phyloP scores from a whole-genome alignment of 179 eudicot genomes.

The Silene noctiflora region DNA sequence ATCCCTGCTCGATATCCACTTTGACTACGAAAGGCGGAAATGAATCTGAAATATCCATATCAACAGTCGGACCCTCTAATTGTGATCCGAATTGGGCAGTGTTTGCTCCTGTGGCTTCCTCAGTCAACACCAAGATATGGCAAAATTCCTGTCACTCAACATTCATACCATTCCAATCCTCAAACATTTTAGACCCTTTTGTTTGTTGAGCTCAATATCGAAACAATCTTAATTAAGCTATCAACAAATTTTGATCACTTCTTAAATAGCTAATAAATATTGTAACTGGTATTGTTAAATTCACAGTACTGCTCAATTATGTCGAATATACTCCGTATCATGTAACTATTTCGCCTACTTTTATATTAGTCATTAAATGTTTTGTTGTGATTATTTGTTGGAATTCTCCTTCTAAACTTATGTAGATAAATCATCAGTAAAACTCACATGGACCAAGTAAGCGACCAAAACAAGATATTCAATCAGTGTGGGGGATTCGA shows the following conservation, averaged over 20 bases:
- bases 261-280: too few species aligned
- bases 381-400: too few species aligned
- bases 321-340: too few species aligned
- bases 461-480: too few species aligned
- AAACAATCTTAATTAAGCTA: too few species aligned
- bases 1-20: slow-evolving; percentile 62
- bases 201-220: neutral
- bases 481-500: too few species aligned
- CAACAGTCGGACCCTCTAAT: slow-evolving; percentile 28
- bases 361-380: neutral
- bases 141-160: slow-evolving; percentile 51
- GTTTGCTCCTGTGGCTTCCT: slow-evolving; percentile 25
- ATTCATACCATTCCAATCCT: slow-evolving; percentile 19
- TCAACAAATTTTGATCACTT: too few species aligned
- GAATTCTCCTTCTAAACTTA: too few species aligned
- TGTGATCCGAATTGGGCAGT: slow-evolving; percentile 34
- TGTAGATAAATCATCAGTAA: too few species aligned
- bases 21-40: slow-evolving; percentile 38
- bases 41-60: slow-evolving; percentile 32
- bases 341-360: neutral
- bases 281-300: too few species aligned
- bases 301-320: too few species aligned
- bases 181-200: neutral
- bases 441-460: too few species aligned
- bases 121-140: slow-evolving; percentile 48